Conservation (phyloP, 345 rosid genomes). For the Eutrema yunnanense region DNA sequence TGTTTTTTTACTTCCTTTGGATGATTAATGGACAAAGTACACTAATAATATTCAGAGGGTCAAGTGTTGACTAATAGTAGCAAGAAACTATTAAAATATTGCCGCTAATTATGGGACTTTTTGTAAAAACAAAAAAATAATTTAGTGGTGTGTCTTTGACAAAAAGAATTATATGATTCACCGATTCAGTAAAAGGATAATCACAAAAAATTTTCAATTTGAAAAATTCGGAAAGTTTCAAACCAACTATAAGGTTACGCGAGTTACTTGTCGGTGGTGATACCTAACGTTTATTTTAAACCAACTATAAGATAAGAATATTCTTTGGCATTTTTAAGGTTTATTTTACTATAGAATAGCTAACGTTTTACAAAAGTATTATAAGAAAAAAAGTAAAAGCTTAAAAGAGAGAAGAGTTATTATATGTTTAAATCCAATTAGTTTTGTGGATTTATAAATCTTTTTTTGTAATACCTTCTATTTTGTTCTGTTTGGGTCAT, state of each 20-base stretch:
- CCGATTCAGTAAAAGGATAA: neutral
- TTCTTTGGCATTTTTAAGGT: slow-evolving; percentile 28
- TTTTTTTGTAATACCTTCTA: neutral
- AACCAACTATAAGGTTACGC: slow-evolving; percentile 12
- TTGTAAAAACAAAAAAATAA: neutral
- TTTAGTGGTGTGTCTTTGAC: neutral
- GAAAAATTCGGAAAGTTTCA: neutral
- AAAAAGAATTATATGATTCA: neutral
- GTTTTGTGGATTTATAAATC: neutral
- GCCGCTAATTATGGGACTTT: slow-evolving; percentile 20
- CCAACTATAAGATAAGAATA: slow-evolving; percentile 4
- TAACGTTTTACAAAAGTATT: slow-evolving; percentile 13
- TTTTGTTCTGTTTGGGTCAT: neutral
- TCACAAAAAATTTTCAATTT: neutral
- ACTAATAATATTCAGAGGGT: neutral
- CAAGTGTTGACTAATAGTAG: slow-evolving; percentile 18
- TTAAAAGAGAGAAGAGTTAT: neutral
- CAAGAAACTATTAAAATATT: neutral
- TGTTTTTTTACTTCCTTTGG: neutral
- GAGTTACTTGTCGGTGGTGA: slow-evolving; percentile 26
- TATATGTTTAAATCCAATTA: neutral
- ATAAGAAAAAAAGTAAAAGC: neutral
- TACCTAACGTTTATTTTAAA: neutral
- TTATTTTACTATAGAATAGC: slow-evolving; percentile 10
- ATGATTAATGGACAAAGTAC: neutral